Conservation (phyloP, 257 asterid genomes). For the Plantago elongata region DNA sequence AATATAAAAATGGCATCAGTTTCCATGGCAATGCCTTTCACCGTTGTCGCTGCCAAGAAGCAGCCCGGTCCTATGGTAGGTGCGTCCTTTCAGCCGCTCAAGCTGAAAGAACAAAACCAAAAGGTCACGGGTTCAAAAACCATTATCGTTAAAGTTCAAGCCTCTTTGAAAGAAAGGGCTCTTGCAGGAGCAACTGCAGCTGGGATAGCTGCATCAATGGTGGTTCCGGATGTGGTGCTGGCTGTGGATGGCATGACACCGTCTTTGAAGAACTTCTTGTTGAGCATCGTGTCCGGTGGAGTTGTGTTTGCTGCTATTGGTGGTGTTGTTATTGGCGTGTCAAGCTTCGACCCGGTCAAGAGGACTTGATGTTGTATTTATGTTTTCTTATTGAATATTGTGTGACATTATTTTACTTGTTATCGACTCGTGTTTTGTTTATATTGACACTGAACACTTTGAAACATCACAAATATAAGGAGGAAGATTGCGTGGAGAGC, state of each 20-base stretch:
- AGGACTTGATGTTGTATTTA: constrained; percentile 17
- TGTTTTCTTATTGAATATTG: no score
- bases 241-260: constrained; percentile 44
- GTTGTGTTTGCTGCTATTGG: constrained; percentile 34
- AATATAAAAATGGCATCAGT: constrained; percentile 32
- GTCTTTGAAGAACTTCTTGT: constrained; percentile 54
- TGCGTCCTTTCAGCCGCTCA: constrained; percentile 36
- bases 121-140: constrained; percentile 12
- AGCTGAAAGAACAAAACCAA: constrained; percentile 17
- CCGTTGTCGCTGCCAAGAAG: constrained; percentile 15
- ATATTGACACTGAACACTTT: no score
- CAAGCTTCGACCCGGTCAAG: constrained; percentile 55
- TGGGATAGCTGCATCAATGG: constrained; percentile 36
- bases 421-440: no score
- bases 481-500: no score
- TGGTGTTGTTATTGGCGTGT: constrained; percentile 42
- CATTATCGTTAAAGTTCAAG: constrained; percentile 20
- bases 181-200: constrained; percentile 36
- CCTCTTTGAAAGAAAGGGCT: constrained; percentile 45
- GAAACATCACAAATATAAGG: no score
- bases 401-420: no score
- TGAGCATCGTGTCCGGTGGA: constrained; percentile 48
- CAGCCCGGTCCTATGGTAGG: constrained; percentile 26
- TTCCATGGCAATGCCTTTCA: constrained; percentile 37
- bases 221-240: constrained; percentile 41